These are phyloP conservation scores for Mariannaea sp. DNA, from an alignment of 2,329 filamentous ascomycete genomes.

Conservation along the genomic window DNA sequence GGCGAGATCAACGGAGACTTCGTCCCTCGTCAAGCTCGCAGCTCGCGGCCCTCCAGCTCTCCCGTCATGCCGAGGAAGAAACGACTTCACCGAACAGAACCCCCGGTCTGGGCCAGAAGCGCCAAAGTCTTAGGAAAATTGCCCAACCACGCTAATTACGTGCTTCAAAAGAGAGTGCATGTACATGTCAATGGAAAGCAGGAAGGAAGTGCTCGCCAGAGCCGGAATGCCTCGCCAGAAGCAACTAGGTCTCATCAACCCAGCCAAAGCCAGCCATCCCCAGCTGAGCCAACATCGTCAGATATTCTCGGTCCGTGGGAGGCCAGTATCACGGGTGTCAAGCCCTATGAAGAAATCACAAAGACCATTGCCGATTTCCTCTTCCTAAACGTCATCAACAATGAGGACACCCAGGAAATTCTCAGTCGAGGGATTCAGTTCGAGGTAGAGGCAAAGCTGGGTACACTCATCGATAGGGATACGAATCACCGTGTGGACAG, in stretches of 20 bases:
- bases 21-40: constrained; percentile 18
- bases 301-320: constrained; percentile 64
- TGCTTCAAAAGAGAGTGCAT: constrained; percentile 36
- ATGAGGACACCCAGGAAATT: constrained; percentile 68
- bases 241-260: constrained; percentile 42
- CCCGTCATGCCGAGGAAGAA: constrained; percentile 47
- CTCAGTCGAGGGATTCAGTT: constrained; percentile 71
- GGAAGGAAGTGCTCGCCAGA: constrained; percentile 39
- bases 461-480: constrained; percentile 75
- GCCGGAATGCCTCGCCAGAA: constrained; percentile 55
- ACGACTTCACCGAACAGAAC: constrained; percentile 43
- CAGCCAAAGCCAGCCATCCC: constrained; percentile 33
- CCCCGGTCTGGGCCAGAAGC: constrained; percentile 57
- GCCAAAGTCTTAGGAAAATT: constrained; percentile 43
- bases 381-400: constrained; percentile 70
- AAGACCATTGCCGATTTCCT: constrained; percentile 81
- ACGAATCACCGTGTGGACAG: constrained; percentile 71
- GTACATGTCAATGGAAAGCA: constrained; percentile 46
- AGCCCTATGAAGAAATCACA: constrained; percentile 76
- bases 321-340: constrained; percentile 68
- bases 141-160: constrained; percentile 42
- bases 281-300: constrained; percentile 38
- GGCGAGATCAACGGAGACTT: constrained; percentile 53
- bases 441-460: constrained; percentile 94
- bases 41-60: constrained; percentile 39